Evolutionary conservation across 1,139 yeast species (phyloP).

Genomic region (Magnusiomyces tetraspermus): DNA sequence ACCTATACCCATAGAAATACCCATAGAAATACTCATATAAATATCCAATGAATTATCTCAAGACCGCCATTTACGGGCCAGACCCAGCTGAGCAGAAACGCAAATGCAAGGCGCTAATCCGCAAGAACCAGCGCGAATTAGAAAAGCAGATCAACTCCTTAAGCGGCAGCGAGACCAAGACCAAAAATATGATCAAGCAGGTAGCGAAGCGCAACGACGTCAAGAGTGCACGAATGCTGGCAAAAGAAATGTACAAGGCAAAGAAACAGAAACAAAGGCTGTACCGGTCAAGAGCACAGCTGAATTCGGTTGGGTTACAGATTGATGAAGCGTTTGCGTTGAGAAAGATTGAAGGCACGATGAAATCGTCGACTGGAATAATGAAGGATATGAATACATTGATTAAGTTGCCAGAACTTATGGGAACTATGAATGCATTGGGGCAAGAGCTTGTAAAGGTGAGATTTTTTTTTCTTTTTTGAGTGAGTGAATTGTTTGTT

Average conservation of each 20-base stretch:
- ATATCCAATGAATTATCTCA: constrained; percentile 37
- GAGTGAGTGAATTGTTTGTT: background rate
- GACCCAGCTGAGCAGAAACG: constrained; percentile 93
- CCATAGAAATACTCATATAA: background rate
- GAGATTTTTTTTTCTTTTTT: background rate
- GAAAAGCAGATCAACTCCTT: constrained; percentile 63
- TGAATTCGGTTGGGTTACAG: constrained; percentile 79
- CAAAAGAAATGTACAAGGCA: constrained; percentile 69
- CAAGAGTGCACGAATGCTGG: constrained; percentile 67
- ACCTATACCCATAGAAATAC: background rate
- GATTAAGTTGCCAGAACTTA: constrained; percentile 69
- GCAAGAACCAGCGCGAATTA: constrained; percentile 76
- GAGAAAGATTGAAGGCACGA: constrained; percentile 71
- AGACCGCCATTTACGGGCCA: constrained; percentile 88
- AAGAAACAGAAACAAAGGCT: constrained; percentile 67
- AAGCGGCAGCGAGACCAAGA: constrained; percentile 47
- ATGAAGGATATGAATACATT: constrained; percentile 85
- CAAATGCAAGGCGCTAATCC: constrained; percentile 67
- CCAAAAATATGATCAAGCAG: constrained; percentile 62
- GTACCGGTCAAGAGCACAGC: constrained; percentile 71
- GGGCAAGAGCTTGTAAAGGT: constrained; percentile 73
- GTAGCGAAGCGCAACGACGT: constrained; percentile 73
- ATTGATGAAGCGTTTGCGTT: constrained; percentile 87
- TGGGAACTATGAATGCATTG: constrained; percentile 76
- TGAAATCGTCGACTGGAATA: constrained; percentile 67